Evolutionary conservation across 176 grass and related monocot species (phyloP), one percentile per base, ranked within the genome.

Genomic region (Triticum urartu): DNA sequence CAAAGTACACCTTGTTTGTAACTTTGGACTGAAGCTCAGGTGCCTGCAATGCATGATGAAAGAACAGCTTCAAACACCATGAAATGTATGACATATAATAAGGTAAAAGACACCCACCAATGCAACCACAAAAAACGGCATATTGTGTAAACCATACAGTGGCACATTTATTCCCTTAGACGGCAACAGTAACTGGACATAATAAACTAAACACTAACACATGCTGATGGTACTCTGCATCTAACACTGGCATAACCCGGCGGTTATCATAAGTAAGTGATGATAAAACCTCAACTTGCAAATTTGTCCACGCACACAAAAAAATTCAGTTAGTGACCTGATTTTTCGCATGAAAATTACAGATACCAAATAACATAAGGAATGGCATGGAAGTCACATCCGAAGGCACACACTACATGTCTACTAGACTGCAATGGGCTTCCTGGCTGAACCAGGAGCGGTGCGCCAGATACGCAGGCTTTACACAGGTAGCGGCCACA

Each of bases 1-100:
- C 96, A 69, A 98, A 98, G 79, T 95, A 98, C 45, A 98, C 96
- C 88, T 98, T 98, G 85, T 88, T 94, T 63, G 96, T 98, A 40
- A 98, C 77, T 81, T 98, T 98, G 34, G 93, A 90, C 84, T 98
- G 91, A 64, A 95, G 25, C 9, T 91, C 88, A 24, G 81, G 77
- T 86, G 85, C 93, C 96, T 98, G 79, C 71, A 88, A 25, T 65
- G 48, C 42, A 80, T 21, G 40, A 52, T 7, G 15, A 6, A 64
- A 43, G 6, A 72, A 39, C 3, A 6, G 32, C 7, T 39, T 84
- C 15, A 87, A 10, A 9, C 5, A 56, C 43, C 70, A 77, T 65
- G 12, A 22, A 50, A 20, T 38, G 38, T 4, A 12, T 52, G 50
- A 18, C 15, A 54, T 54, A 17, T 54, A 54, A 54, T 50, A 54